Conservation (phyloP, 2,329 filamentous ascomycete genomes). For the Penicillium polonicum region DNA sequence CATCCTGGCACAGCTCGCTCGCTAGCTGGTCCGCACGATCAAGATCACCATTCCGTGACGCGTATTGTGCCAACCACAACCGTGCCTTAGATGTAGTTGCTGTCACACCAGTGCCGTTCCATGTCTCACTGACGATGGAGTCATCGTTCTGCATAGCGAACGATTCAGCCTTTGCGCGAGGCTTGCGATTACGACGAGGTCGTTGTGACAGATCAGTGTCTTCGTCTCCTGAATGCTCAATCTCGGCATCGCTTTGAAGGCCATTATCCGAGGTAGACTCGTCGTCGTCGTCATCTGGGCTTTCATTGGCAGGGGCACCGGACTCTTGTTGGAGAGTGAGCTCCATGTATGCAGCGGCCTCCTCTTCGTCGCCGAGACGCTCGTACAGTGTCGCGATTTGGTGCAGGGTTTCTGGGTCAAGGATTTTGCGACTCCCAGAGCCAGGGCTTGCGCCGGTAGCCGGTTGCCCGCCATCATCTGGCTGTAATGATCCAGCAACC, state of each 20-base stretch:
- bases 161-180: slow-evolving; percentile 30
- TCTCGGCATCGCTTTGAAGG: slow-evolving; percentile 36
- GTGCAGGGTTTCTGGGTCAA: slow-evolving; percentile 87
- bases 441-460: slow-evolving; percentile 20
- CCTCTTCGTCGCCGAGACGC: slow-evolving; percentile 69
- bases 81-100: slow-evolving; percentile 87
- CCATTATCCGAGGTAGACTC: slow-evolving; percentile 37
- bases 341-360: slow-evolving; percentile 93
- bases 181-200: slow-evolving; percentile 51
- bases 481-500: slow-evolving; percentile 82
- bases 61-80: slow-evolving; percentile 86
- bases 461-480: slow-evolving; percentile 28
- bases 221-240: slow-evolving; percentile 34
- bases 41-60: slow-evolving; percentile 74
- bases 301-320: slow-evolving; percentile 50
- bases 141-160: slow-evolving; percentile 37
- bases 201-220: slow-evolving; percentile 59
- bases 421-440: slow-evolving; percentile 48
- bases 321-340: slow-evolving; percentile 90
- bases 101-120: slow-evolving; percentile 74
- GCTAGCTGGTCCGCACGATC: slow-evolving; percentile 75
- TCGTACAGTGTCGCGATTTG: slow-evolving; percentile 92
- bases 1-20: slow-evolving; percentile 90
- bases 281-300: slow-evolving; percentile 35
- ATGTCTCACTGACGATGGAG: slow-evolving; percentile 36